Conservation (phyloP, 768 basidiomycete genomes). For the Amanita pallidorosea region DNA sequence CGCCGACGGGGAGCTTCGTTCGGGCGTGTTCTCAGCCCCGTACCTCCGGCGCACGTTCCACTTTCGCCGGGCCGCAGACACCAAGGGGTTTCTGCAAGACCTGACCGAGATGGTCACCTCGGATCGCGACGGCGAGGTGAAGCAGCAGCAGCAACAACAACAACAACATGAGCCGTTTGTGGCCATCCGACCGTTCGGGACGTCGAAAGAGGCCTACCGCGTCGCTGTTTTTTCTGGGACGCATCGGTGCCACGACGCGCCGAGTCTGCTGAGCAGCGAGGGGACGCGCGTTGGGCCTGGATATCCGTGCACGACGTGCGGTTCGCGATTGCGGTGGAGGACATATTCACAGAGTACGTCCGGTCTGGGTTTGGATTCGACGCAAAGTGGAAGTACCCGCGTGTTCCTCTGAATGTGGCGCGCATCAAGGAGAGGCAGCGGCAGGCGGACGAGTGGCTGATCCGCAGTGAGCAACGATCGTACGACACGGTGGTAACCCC, state of each 20-base stretch:
- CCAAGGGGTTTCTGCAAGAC: background rate
- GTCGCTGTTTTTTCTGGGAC: background rate
- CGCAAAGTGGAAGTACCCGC: background rate
- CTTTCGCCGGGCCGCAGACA: background rate
- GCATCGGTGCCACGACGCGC: background rate
- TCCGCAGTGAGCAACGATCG: background rate
- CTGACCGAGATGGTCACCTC: background rate
- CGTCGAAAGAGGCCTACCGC: background rate
- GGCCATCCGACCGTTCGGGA: background rate
- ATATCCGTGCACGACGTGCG: background rate
- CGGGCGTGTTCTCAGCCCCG: background rate
- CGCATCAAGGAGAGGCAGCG: background rate
- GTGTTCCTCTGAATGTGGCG: background rate
- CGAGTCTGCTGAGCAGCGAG: background rate
- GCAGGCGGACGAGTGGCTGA: background rate
- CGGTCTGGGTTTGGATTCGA: background rate
- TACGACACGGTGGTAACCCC: background rate
- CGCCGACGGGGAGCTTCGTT: background rate
- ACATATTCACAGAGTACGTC: background rate
- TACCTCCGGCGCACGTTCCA: background rate
- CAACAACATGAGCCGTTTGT: background rate
- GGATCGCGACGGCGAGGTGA: background rate
- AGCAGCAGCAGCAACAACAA: no score
- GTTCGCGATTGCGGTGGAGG: background rate
- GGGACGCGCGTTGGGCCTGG: background rate